Evolutionary conservation across 805 yeast genomes (phyloP).

Genomic region (Ogataea henricii): DNA sequence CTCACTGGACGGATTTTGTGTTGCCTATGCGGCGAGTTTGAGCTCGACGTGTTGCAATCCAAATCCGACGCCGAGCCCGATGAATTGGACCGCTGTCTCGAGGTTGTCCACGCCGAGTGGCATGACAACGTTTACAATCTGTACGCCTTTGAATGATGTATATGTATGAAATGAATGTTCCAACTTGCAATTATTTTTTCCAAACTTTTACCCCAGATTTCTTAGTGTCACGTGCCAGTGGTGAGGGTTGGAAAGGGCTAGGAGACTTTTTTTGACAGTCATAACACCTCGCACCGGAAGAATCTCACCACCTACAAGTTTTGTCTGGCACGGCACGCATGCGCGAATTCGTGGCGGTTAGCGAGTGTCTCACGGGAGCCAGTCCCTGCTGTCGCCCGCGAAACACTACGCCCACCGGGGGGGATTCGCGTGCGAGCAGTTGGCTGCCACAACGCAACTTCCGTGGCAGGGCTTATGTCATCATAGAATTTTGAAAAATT

Average conservation of each 20-base stretch:
- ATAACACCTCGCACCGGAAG: neutral
- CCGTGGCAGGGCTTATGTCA: conserved; percentile 3
- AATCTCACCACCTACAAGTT: neutral
- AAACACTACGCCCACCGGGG: neutral
- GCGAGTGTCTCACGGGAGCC: neutral
- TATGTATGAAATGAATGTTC: neutral
- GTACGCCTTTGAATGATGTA: conserved; percentile 37
- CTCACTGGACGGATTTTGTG: conserved; percentile 40
- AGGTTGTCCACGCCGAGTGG: conserved; percentile 28
- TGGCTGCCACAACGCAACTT: neutral
- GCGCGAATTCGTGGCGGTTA: no score
- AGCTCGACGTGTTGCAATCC: conserved; percentile 27
- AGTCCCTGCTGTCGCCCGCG: neutral
- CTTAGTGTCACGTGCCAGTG: neutral
- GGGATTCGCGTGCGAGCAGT: neutral
- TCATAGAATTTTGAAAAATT: neutral
- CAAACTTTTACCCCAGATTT: neutral
- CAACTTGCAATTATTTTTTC: no score
- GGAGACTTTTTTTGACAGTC: neutral
- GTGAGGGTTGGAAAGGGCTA: neutral
- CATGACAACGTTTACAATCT: conserved; percentile 28
- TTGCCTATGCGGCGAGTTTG: conserved; percentile 37
- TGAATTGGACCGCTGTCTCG: conserved; percentile 13
- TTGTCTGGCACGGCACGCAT: neutral
- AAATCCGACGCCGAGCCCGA: neutral